Conservation (phyloP, 371 early-diverging fungal species). For the Coemansia linderi region DNA sequence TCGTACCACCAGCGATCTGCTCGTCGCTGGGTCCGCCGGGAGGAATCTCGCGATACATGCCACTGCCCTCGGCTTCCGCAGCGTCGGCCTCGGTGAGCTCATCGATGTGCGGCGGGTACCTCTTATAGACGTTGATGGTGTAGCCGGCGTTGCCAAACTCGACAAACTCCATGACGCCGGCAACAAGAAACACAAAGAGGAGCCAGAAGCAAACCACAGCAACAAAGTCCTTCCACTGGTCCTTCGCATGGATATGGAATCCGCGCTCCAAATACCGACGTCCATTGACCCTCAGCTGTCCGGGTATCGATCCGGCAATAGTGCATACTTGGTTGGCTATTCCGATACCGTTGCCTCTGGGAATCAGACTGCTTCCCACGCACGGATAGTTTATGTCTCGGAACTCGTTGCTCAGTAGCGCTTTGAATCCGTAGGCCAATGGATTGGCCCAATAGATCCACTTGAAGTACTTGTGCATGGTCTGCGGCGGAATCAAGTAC, state of each 20-base stretch:
- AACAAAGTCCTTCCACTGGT: constrained; percentile 65
- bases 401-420: constrained; percentile 75
- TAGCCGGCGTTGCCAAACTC: constrained; percentile 62
- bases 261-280: constrained; percentile 59
- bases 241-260: constrained; percentile 56
- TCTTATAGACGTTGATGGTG: constrained; percentile 63
- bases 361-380: constrained; percentile 57
- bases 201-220: constrained; percentile 62
- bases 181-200: constrained; percentile 59
- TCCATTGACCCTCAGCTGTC: constrained; percentile 60
- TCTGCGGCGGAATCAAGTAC: constrained; percentile 63
- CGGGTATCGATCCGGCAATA: constrained; percentile 62
- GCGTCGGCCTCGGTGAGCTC: constrained; percentile 25
- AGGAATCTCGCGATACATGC: constrained; percentile 7
- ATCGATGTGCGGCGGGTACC: constrained; percentile 35
- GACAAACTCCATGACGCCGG: constrained; percentile 61
- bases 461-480: constrained; percentile 72
- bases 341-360: constrained; percentile 59
- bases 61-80: constrained; percentile 11
- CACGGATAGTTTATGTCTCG: constrained; percentile 63
- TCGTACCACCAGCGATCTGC: constrained; percentile 57
- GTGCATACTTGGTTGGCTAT: constrained; percentile 66
- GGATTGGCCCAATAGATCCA: constrained; percentile 79
- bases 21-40: constrained; percentile 28
- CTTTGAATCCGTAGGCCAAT: constrained; percentile 71